phyloP scores from a whole-genome alignment of 169 alveolate genomes.

The Eimeria zaria region DNA sequence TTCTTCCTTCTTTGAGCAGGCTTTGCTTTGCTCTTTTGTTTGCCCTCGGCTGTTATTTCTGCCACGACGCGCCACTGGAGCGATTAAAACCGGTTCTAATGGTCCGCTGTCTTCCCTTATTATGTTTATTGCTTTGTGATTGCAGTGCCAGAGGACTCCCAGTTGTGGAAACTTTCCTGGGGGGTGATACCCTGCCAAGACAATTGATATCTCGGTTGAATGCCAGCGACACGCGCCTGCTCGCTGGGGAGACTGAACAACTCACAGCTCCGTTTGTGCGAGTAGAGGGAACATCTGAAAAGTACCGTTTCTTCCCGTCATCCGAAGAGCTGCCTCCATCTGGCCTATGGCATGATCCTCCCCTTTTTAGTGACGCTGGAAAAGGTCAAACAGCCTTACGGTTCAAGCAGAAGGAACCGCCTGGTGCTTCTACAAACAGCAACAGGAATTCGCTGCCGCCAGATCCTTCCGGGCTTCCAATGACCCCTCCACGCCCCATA shows the following conservation, averaged over 20 bases:
- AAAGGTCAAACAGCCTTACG: constrained; percentile 54
- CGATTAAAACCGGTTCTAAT: background rate
- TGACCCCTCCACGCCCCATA: constrained; percentile 51
- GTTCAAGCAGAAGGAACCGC: constrained; percentile 20
- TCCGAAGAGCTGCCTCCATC: constrained; percentile 68
- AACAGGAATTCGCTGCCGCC: constrained; percentile 17
- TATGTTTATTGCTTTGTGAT: background rate
- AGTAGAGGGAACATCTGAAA: constrained; percentile 76
- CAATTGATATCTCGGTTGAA: constrained; percentile 57
- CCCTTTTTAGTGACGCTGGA: constrained; percentile 52
- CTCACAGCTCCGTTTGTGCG: constrained; percentile 53
- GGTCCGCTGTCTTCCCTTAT: background rate
- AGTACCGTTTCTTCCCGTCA: constrained; percentile 1
- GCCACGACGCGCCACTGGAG: background rate
- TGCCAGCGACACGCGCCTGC: constrained; percentile 70
- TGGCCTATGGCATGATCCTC: constrained; percentile 75
- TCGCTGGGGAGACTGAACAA: constrained; percentile 75
- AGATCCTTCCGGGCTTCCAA: constrained; percentile 65
- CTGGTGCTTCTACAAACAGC: background rate
- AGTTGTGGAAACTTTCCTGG: constrained; percentile 19
- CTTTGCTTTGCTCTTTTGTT: background rate
- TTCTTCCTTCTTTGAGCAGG: background rate
- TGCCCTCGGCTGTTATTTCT: background rate
- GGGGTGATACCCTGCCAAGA: constrained; percentile 58
- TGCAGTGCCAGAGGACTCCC: constrained; percentile 59